These are phyloP conservation scores for Chlamydomonas reinhardtii DNA, from an alignment of 163 green algal genomes.

Conservation along the genomic window DNA sequence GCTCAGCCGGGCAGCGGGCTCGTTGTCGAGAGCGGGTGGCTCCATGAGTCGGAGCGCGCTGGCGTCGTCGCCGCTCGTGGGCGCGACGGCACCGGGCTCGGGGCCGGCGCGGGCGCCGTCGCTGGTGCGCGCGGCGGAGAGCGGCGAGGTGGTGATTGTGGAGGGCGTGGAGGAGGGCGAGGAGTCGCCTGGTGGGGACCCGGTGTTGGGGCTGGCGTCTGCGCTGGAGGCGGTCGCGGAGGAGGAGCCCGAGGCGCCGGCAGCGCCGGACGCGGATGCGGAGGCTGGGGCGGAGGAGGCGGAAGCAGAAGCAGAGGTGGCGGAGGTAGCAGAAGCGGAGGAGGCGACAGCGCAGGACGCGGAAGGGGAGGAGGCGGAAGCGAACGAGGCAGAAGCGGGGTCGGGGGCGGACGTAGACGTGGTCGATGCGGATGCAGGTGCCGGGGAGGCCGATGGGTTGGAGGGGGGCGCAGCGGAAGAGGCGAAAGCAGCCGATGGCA, in stretches of 20 bases:
- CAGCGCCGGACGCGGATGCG: too few species aligned
- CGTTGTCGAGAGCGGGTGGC: background rate
- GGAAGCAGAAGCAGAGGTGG: too few species aligned
- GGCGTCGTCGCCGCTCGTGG: background rate
- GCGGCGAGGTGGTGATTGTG: slow-evolving; percentile 35
- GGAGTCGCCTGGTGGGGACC: background rate
- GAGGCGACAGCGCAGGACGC: too few species aligned
- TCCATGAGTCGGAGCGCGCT: background rate
- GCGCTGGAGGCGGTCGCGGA: background rate
- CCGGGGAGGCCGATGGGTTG: too few species aligned
- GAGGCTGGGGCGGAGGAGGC: too few species aligned
- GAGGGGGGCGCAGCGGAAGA: too few species aligned
- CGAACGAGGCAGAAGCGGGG: too few species aligned
- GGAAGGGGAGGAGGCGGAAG: too few species aligned
- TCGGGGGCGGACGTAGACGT: too few species aligned
- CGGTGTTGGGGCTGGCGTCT: background rate
- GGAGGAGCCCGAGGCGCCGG: too few species aligned
- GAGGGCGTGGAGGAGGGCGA: slow-evolving; percentile 31
- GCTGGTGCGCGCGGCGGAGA: slow-evolving; percentile 1
- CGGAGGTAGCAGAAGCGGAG: too few species aligned
- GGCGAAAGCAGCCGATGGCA: background rate
- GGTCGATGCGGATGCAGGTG: too few species aligned
- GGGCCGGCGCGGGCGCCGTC: background rate
- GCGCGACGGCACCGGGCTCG: background rate
- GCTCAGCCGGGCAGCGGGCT: slow-evolving; percentile 11